Evolutionary conservation across 495 filamentous ascomycete genomes (phyloP), one percentile per base, ranked within the genome.

Genomic region (Hyaloscypha hepaticicola): DNA sequence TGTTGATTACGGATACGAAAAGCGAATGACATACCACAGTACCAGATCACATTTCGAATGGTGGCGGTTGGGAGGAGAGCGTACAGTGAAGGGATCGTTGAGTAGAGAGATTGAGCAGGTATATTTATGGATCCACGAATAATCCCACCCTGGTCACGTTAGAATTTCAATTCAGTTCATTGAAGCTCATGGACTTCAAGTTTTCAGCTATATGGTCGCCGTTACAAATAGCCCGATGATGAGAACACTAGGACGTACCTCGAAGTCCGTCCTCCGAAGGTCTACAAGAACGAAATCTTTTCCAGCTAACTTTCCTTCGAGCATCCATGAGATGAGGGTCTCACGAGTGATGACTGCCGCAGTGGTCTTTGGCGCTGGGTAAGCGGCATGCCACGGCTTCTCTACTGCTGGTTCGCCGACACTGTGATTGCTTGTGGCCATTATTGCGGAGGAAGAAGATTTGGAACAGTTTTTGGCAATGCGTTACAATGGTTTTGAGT

Each of bases 71-170:
- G 76, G 53, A 88, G 77, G n/a, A 89, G 57, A 6, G 68, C 69
- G 67, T 89, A 88, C 11, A 91, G 58, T 0, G 80, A 74, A 0
- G 86, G 81, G 0, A 90, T 73, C 5, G 81, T 83, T 0, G 80
- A 80, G 60, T 83, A 85, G 0, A 91, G 75, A 66, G 79, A 86
- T 67, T 91, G 87, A 0, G 87, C 88, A 0, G 89, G 88, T 5
- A 92, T 80, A 70, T 91, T 92, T 72, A 92, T 76, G 9, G 88
- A 88, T 14, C 81, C 81, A 38, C 75, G 78, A 60, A 92, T 89
- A 1, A 87, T 88, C 24, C 89, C 89, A 29, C 89, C 89, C 85
- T 88, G 65, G 58, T 8, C 55, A 66, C n/a, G n/a, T n/a, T n/a
- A n/a, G n/a, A n/a, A n/a, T n/a, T n/a, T n/a, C n/a, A n/a, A n/a